Evolutionary conservation across 108 stramenopile genomes (phyloP).

Genomic region (Nitzschia putrida): DNA sequence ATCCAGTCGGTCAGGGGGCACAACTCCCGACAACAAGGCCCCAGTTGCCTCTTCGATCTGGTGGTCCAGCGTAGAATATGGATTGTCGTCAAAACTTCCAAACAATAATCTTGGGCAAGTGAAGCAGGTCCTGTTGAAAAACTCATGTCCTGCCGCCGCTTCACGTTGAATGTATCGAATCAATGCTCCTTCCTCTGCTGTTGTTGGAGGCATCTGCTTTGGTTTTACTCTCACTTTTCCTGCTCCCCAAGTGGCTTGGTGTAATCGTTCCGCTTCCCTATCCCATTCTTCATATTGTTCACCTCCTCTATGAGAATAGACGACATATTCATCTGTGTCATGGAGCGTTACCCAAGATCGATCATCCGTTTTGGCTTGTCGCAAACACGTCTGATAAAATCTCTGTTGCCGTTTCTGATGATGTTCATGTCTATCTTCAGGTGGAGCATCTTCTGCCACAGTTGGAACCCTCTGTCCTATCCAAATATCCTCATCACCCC

Average conservation of each 20-base stretch:
- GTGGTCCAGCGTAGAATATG: too few relatives aligned
- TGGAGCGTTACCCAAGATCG: constrained; percentile 15
- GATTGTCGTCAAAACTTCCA: constrained; percentile 15
- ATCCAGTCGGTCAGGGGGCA: not conserved
- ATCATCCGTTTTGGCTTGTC: not conserved
- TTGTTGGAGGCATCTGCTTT: not conserved
- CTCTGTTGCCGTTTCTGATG: constrained; percentile 24
- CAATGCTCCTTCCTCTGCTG: not conserved
- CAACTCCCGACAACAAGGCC: not conserved
- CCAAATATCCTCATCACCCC: too few relatives aligned
- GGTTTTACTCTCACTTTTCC: not conserved
- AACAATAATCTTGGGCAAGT: constrained; percentile 32
- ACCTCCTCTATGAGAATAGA: not conserved
- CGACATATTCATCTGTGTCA: constrained; percentile 29
- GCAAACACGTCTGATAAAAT: constrained; percentile 24
- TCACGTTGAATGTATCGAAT: constrained; percentile 2
- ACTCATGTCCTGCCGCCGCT: not conserved
- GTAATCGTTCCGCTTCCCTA: too few relatives aligned
- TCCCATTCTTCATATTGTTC: not conserved
- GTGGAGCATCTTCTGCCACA: constrained; percentile 8
- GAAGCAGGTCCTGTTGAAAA: constrained; percentile 17
- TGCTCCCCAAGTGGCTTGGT: too few relatives aligned
- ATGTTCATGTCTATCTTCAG: constrained; percentile 1
- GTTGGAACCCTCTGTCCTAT: not conserved
- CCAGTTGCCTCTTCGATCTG: not conserved